These are phyloP conservation scores for Pugionium cornutum DNA, from an alignment of 345 rosid genomes.

Conservation along the genomic window DNA sequence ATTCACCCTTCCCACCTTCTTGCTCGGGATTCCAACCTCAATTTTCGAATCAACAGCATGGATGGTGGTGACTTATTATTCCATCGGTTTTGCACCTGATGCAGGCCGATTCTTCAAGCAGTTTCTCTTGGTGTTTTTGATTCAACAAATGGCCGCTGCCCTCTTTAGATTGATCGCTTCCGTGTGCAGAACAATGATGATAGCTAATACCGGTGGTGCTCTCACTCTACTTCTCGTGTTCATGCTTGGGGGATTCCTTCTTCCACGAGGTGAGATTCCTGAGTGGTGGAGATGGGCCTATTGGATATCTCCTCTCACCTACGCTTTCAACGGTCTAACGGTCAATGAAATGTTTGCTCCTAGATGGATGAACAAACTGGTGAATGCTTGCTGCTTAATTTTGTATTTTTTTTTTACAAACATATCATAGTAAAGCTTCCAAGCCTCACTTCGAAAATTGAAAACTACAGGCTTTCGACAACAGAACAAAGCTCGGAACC, in stretches of 20 bases:
- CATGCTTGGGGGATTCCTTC: conserved; percentile 60
- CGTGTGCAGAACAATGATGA: conserved; percentile 49
- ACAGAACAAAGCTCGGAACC: conserved; percentile 48
- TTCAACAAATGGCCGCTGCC: conserved; percentile 48
- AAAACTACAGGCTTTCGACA: conserved; percentile 50
- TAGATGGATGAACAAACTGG: conserved; percentile 51
- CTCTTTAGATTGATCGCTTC: conserved; percentile 51
- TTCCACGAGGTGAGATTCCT: conserved; percentile 46
- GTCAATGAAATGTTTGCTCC: conserved; percentile 60
- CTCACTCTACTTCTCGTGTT: conserved; percentile 42
- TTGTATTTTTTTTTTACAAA: not conserved
- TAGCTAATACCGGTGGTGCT: conserved; percentile 49
- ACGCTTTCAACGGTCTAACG: conserved; percentile 52
- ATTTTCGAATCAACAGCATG: conserved; percentile 52
- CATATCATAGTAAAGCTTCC: conserved; percentile 5
- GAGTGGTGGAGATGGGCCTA: conserved; percentile 67
- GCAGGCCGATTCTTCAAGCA: conserved; percentile 57
- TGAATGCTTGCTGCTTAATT: conserved; percentile 28
- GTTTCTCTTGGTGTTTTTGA: conserved; percentile 46
- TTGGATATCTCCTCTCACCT: conserved; percentile 64
- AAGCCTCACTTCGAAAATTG: conserved; percentile 5
- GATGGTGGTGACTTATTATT: conserved; percentile 66
- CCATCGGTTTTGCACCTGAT: conserved; percentile 70
- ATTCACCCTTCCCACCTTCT: conserved; percentile 56
- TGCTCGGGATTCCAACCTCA: conserved; percentile 50